Evolutionary conservation across 116 monocot genomes (phyloP).

Genomic region (Posidonia oceanica): DNA sequence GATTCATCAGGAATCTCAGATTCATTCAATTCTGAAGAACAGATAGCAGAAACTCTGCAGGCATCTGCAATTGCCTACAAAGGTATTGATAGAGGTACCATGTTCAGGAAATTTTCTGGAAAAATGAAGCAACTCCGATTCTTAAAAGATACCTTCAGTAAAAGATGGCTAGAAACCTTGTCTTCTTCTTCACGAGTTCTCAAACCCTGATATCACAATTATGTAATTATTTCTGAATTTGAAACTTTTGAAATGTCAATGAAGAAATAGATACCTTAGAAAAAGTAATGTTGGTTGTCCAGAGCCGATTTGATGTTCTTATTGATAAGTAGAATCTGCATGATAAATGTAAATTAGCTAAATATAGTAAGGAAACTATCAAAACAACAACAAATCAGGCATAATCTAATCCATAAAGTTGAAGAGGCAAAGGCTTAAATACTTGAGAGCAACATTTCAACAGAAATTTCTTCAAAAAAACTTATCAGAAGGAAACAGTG

Average conservation of each 20-base stretch:
- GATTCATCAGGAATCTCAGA: constrained; percentile 45
- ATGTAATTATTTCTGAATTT: not conserved
- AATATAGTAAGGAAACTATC: not conserved
- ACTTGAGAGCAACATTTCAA: too few relatives aligned
- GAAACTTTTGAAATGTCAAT: not conserved
- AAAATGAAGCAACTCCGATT: not conserved
- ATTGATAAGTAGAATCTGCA: constrained; percentile 18
- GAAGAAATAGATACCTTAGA: constrained; percentile 10
- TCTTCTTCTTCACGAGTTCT: constrained; percentile 27
- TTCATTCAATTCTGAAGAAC: constrained; percentile 42
- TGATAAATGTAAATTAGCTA: not conserved
- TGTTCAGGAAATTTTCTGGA: not conserved
- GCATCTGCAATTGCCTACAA: constrained; percentile 85
- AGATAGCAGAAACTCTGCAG: constrained; percentile 46
- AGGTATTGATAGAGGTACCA: not conserved
- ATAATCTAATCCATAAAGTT: too few relatives aligned
- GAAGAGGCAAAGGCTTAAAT: too few relatives aligned
- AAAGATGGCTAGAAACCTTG: constrained; percentile 14
- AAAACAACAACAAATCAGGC: not conserved
- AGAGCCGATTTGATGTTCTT: constrained; percentile 22
- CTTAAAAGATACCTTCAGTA: constrained; percentile 14
- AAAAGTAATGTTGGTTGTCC: constrained; percentile 16
- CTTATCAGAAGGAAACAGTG: too few relatives aligned
- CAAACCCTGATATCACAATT: constrained; percentile 9
- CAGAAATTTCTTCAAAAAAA: too few relatives aligned